These are phyloP conservation scores for Candolleomyces efflorescens DNA, from an alignment of 768 basidiomycete species.

Conservation along the genomic window DNA sequence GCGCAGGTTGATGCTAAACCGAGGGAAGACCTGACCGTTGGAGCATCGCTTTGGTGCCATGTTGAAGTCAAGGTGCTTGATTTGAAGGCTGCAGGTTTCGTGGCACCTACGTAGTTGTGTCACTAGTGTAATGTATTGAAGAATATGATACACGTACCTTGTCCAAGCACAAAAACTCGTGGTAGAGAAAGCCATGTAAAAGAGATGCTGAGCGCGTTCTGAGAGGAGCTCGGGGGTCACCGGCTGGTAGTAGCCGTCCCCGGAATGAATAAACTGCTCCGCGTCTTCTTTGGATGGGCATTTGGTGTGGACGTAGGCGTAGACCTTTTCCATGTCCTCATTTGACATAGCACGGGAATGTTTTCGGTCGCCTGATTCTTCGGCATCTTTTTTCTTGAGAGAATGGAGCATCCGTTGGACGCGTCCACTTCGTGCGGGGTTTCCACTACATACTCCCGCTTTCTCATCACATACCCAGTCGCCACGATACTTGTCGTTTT, in stretches of 20 bases:
- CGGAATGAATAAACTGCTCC: too few species aligned
- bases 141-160: slow-evolving; percentile 12
- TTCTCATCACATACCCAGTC: slow-evolving; percentile 15
- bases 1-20: slow-evolving; percentile 6
- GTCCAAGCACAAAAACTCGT: slow-evolving; percentile 12
- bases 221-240: too few species aligned
- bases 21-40: neutral
- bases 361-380: slow-evolving; percentile 4
- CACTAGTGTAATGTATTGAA: neutral
- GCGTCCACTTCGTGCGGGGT: slow-evolving; percentile 16
- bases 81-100: too few species aligned
- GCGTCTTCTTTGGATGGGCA: too few species aligned
- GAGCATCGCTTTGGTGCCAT: neutral
- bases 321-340: slow-evolving; percentile 15
- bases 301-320: slow-evolving; percentile 3
- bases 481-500: slow-evolving; percentile 15
- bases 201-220: slow-evolving; percentile 7
- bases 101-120: too few species aligned
- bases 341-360: slow-evolving; percentile 21
- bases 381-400: slow-evolving; percentile 16
- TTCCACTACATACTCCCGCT: slow-evolving; percentile 15
- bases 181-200: slow-evolving; percentile 14
- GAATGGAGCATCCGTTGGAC: slow-evolving; percentile 18
- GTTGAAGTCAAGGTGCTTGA: slow-evolving; percentile 3
- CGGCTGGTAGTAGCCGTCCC: too few species aligned